phyloP scores from a whole-genome alignment of 306 rosid species.

The Cucumis melo region DNA sequence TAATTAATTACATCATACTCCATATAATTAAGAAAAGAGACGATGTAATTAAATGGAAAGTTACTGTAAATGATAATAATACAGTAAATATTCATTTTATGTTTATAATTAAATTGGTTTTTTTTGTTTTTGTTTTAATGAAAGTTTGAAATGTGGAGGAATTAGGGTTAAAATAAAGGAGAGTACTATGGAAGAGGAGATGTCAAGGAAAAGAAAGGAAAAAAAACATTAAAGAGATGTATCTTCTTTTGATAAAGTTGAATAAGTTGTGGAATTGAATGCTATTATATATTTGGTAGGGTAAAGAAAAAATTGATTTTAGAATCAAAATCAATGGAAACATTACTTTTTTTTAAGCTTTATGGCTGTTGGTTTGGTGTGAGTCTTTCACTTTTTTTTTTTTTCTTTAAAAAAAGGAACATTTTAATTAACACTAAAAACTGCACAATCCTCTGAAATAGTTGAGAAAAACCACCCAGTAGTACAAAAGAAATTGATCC shows the following conservation, averaged over 20 bases:
- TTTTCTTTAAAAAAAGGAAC: no score
- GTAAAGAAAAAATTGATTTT: neutral
- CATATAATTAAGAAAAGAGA: no score
- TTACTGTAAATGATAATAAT: no score
- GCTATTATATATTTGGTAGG: neutral
- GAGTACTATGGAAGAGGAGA: neutral
- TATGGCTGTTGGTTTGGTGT: neutral
- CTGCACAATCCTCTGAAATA: no score
- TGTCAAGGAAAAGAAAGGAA: neutral
- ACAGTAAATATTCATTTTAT: no score
- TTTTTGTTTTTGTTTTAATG: no score
- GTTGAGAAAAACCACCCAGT: no score
- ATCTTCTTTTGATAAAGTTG: constrained; percentile 2
- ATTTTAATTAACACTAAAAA: no score
- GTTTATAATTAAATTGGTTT: no score
- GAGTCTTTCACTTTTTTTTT: neutral
- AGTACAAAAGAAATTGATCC: no score
- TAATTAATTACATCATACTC: no score
- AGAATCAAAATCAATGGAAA: neutral
- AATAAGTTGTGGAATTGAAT: neutral
- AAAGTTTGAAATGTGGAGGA: neutral
- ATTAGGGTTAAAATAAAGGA: neutral
- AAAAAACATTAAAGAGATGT: neutral
- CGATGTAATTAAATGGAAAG: no score
- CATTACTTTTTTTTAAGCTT: neutral